Evolutionary conservation across 441 rosid species (phyloP).

Genomic region (Theobroma grandiflorum): DNA sequence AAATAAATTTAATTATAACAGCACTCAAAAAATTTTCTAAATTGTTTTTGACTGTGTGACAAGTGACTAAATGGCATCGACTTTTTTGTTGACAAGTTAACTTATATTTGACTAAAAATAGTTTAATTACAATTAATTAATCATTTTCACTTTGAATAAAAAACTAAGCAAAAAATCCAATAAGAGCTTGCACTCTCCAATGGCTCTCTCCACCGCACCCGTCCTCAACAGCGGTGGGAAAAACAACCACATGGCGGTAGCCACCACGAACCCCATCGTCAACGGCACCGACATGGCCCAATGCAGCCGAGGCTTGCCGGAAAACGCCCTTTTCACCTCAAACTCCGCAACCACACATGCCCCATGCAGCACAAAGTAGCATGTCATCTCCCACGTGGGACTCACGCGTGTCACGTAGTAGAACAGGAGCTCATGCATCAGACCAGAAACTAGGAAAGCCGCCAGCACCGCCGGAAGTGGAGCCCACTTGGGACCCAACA

Average conservation of each 20-base stretch:
- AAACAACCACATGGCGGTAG: slow-evolving; percentile 50
- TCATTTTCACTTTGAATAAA: not conserved
- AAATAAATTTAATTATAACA: too few relatives aligned
- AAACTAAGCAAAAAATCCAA: slow-evolving; percentile 22
- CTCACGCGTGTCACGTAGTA: slow-evolving; percentile 44
- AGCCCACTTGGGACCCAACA: slow-evolving; percentile 45
- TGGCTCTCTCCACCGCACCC: slow-evolving; percentile 34
- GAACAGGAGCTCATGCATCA: slow-evolving; percentile 61
- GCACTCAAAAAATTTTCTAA: too few relatives aligned
- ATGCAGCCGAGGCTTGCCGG: slow-evolving; percentile 37
- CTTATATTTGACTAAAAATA: too few relatives aligned
- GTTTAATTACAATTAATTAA: not conserved
- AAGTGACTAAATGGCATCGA: too few relatives aligned
- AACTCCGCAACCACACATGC: slow-evolving; percentile 38
- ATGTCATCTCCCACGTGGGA: slow-evolving; percentile 52
- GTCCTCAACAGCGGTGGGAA: slow-evolving; percentile 45
- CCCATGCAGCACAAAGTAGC: slow-evolving; percentile 51
- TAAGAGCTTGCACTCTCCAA: slow-evolving; percentile 49
- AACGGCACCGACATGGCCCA: slow-evolving; percentile 28
- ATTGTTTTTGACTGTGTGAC: too few relatives aligned
- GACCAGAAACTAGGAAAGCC: slow-evolving; percentile 49
- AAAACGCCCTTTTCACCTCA: slow-evolving; percentile 35
- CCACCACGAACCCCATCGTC: slow-evolving; percentile 49
- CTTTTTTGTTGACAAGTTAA: too few relatives aligned
- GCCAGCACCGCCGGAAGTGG: slow-evolving; percentile 34